Evolutionary conservation across 805 yeast genomes (phyloP).

Genomic region (Nakazawaea anatomiae): DNA sequence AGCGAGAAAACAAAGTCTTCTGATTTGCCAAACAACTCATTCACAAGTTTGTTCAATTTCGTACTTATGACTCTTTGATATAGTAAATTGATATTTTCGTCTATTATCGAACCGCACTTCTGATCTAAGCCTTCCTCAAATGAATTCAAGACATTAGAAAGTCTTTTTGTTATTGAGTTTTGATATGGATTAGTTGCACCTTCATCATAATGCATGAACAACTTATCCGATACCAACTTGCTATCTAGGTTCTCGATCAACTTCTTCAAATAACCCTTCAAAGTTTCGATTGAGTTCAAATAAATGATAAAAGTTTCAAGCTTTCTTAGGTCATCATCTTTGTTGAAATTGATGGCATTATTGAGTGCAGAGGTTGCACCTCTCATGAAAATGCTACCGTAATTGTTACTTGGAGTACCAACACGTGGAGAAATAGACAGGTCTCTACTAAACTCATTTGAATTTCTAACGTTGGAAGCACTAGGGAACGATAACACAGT

Average conservation of each 20-base stretch:
- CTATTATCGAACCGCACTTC: constrained; percentile 31
- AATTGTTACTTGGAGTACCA: constrained; percentile 20
- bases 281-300: constrained; percentile 66
- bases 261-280: constrained; percentile 50
- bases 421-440: constrained; percentile 21
- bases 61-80: constrained; percentile 30
- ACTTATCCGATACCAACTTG: constrained; percentile 19
- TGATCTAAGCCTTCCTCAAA: constrained; percentile 12
- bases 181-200: constrained; percentile 8
- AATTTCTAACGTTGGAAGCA: constrained; percentile 7
- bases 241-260: constrained; percentile 37
- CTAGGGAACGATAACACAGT: constrained; percentile 9
- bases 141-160: background rate
- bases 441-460: constrained; percentile 13
- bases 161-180: constrained; percentile 3
- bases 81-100: constrained; percentile 35
- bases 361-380: constrained; percentile 33
- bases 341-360: constrained; percentile 27
- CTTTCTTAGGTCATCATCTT: constrained; percentile 38
- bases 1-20: constrained; percentile 27
- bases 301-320: constrained; percentile 58
- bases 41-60: constrained; percentile 28
- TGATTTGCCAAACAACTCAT: constrained; percentile 31
- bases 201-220: constrained; percentile 26
- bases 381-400: constrained; percentile 30